Base-by-base conservation (phyloP, 2,329 filamentous ascomycete species). In the Fusarium torreyae region DNA sequence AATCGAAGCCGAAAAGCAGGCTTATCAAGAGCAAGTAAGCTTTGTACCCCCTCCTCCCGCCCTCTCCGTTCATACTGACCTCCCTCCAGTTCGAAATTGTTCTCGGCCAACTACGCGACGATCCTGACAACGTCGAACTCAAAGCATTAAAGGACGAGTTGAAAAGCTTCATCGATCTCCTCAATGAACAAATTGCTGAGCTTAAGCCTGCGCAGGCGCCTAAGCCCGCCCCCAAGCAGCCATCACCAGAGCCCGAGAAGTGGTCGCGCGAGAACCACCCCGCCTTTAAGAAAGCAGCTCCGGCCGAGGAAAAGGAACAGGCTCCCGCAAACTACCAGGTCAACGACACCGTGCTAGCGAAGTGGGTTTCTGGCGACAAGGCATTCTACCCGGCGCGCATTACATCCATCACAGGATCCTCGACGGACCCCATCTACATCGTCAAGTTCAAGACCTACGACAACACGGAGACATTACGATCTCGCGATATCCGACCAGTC, bases 401-500 rank as follows among this genome's bases (percentile, higher is more conserved):
- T 79, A 95, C 94, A 52, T 94, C 92, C 53, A 94, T 98, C 74
- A 98, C 95, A 22, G 96, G 96, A 61, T 97, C 94, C 10, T 91
- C 91, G n/a, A 92, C 90, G 43, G 92, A 93, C 53, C 95, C 94
- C 36, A 93, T 98, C 68, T 99, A 98, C 79, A 92, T 93, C 48
- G 94, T 99, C 79, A 96, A 92, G 73, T 99, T 98, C 85, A 95
- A 97, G 82, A 93, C 89, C 75, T 98, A 98, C 82, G 89, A 91
- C 68, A 94, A 88, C 22, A 93, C 91, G 45, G 94, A 97, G 80
- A 96, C 92, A 34, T 82, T 97, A 64, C 88, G 91, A 63, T 89
- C 92, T 66, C 91, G 92, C 79, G 94, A 98, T 76, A 93, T 98
- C 70, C 91, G 93, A 74, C 93, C 94, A 51, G 83, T 96, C 36